These are phyloP conservation scores for sunflower (Helianthus annuus) DNA, from an alignment of 129 eudicot genomes.

Conservation along the genomic window HanXRQr2.0-SUNRISE NC_035444.2:13906713-13907212, in stretches of 20 bases:
- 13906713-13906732: slow-evolving; percentile 79
- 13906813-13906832: slow-evolving; percentile 49
- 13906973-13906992: no score
- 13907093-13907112: no score
- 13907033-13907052: no score
- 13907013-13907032: no score
- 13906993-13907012: no score
- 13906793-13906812: slow-evolving; percentile 66
- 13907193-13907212: no score
- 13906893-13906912: slow-evolving; percentile 49
- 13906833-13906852: slow-evolving; percentile 65
- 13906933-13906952: slow-evolving; percentile 28
- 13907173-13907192: no score
- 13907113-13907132: no score
- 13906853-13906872: slow-evolving; percentile 61
- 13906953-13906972: background rate
- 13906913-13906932: background rate
- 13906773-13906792: slow-evolving; percentile 73
- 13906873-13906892: slow-evolving; percentile 80
- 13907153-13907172: no score
- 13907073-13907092: no score
- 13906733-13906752: slow-evolving; percentile 52
- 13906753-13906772: slow-evolving; percentile 74
- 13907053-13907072: no score
- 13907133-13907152: no score